Conservation (phyloP, 108 stramenopile genomes). For the Mediolabrus comicus region DNA sequence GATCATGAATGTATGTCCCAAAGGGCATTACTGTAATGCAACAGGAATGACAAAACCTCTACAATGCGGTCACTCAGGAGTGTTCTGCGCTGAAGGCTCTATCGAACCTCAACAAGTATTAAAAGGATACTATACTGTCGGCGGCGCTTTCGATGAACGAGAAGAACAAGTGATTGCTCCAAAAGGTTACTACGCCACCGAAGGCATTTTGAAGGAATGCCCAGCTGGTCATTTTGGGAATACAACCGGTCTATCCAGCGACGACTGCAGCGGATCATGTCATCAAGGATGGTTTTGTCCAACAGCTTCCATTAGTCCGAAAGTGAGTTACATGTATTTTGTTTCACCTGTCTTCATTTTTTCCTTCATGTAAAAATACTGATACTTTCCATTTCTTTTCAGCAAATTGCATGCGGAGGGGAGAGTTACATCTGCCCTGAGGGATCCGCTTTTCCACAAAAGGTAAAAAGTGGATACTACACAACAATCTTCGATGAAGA, state of each 20-base stretch:
- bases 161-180: slow-evolving; percentile 12
- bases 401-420: slow-evolving; percentile 36
- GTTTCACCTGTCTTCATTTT: no score
- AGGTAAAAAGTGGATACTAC: slow-evolving; percentile 25
- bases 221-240: slow-evolving; percentile 32
- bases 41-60: slow-evolving; percentile 11
- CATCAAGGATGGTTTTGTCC: slow-evolving; percentile 26
- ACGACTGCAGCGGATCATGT: slow-evolving; percentile 27
- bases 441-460: slow-evolving; percentile 19
- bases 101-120: slow-evolving; percentile 10
- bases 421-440: slow-evolving; percentile 25
- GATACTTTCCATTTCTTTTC: no score
- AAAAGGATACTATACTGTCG: slow-evolving; percentile 29
- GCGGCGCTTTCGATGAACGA: slow-evolving; percentile 8
- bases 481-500: slow-evolving; percentile 27
- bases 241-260: slow-evolving; percentile 14
- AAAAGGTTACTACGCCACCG: slow-evolving; percentile 19
- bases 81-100: slow-evolving; percentile 37
- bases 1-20: slow-evolving; percentile 15
- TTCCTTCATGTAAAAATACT: no score
- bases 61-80: slow-evolving; percentile 17
- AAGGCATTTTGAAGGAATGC: slow-evolving; percentile 22
- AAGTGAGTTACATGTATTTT: no score
- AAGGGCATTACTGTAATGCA: slow-evolving; percentile 22
- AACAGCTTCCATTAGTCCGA: slow-evolving; percentile 4